These are phyloP conservation scores for Scenedesmus sp. DNA, from an alignment of 163 green algal species.

Conservation along the genomic window DNA sequence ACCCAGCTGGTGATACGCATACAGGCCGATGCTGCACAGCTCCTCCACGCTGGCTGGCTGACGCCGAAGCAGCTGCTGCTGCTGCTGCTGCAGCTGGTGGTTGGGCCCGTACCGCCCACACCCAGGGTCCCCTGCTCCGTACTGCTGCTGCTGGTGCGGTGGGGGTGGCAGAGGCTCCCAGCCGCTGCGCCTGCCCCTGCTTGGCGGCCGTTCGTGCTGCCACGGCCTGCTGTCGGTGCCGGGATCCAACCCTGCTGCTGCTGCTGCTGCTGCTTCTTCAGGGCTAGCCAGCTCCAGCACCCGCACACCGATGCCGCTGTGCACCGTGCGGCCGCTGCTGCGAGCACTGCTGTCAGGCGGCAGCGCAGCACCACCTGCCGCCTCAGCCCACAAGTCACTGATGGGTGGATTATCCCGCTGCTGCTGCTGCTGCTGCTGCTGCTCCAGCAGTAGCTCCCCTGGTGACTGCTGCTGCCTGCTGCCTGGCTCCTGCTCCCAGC, in stretches of 20 bases:
- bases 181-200: background rate
- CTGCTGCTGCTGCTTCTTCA: background rate
- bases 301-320: background rate
- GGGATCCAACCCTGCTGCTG: constrained; percentile 22
- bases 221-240: background rate
- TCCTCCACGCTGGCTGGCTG: constrained; percentile 20
- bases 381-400: constrained; percentile 44
- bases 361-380: background rate
- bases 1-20: background rate
- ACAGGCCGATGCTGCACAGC: constrained; percentile 43
- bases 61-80: background rate
- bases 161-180: background rate
- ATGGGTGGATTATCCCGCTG: constrained; percentile 24
- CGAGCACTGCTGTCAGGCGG: background rate
- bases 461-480: constrained; percentile 1
- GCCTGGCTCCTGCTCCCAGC: background rate
- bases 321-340: background rate
- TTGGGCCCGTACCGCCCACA: background rate
- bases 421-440: constrained; percentile 34
- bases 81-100: background rate
- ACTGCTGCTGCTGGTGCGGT: background rate
- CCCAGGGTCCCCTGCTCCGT: background rate
- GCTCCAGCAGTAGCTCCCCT: background rate
- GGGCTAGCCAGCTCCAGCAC: background rate
- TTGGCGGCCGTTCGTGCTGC: constrained; percentile 26